Conservation (phyloP, 2,329 filamentous ascomycete species). For the Talaromyces funiculosus region DNA sequence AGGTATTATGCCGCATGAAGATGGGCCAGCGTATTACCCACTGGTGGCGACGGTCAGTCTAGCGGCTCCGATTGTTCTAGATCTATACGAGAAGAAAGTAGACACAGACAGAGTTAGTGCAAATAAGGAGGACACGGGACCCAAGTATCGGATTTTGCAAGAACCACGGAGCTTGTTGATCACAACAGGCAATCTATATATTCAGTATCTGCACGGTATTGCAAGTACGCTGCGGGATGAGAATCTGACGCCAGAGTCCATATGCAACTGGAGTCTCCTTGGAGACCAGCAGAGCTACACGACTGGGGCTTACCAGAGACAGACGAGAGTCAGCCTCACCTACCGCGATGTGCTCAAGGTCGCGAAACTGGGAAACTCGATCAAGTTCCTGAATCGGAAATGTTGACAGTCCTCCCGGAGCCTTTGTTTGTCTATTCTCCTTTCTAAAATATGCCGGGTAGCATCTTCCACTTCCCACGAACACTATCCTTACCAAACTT, state of each 20-base stretch:
- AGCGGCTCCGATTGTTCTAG: slow-evolving; percentile 69
- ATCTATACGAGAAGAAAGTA: slow-evolving; percentile 58
- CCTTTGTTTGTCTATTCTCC: not conserved
- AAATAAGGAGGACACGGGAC: slow-evolving; percentile 21
- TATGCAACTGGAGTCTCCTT: slow-evolving; percentile 56
- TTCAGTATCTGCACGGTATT: slow-evolving; percentile 56
- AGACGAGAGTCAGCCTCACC: slow-evolving; percentile 55
- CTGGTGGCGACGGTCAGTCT: slow-evolving; percentile 89
- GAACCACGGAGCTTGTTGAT: slow-evolving; percentile 70
- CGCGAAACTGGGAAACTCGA: slow-evolving; percentile 63
- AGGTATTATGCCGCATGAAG: slow-evolving; percentile 97
- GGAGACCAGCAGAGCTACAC: slow-evolving; percentile 34
- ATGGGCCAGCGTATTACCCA: slow-evolving; percentile 79
- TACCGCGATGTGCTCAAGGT: slow-evolving; percentile 83
- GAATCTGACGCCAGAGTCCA: slow-evolving; percentile 48
- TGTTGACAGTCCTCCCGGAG: slow-evolving; percentile 16
- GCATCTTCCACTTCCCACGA: slow-evolving; percentile 64
- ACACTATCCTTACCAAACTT: slow-evolving; percentile 68
- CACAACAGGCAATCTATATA: slow-evolving; percentile 51
- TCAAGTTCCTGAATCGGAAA: slow-evolving; percentile 47
- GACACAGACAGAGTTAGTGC: slow-evolving; percentile 27
- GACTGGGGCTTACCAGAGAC: slow-evolving; percentile 43
- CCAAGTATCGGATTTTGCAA: slow-evolving; percentile 62
- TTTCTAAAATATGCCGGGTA: slow-evolving; percentile 50
- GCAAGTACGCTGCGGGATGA: slow-evolving; percentile 55